These are phyloP conservation scores for Vigna reflexopilosa DNA, from an alignment of 306 rosid species.

Conservation along the genomic window DNA sequence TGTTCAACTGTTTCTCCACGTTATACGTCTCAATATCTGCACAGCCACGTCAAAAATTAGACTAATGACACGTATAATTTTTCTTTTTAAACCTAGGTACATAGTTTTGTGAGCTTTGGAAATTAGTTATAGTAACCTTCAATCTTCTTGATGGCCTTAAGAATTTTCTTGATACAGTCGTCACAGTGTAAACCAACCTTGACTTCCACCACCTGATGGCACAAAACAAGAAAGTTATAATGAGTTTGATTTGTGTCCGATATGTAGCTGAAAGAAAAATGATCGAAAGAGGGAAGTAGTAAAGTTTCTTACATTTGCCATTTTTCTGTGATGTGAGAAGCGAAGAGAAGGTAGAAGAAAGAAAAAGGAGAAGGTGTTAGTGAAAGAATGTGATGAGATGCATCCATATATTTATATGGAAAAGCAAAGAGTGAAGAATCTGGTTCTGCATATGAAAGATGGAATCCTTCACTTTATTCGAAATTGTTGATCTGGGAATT, in stretches of 20 bases:
- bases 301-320: conserved; percentile 60
- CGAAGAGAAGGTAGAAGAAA: neutral
- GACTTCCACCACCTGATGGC: conserved; percentile 76
- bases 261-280: conserved; percentile 1
- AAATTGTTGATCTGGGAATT: conserved; percentile 36
- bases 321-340: conserved; percentile 37
- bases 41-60: too few relatives aligned
- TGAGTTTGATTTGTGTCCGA: neutral
- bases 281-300: neutral
- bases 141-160: conserved; percentile 84
- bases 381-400: neutral
- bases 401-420: conserved; percentile 31
- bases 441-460: conserved; percentile 56
- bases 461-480: conserved; percentile 51
- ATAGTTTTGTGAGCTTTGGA: too few relatives aligned
- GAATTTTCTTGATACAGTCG: conserved; percentile 88
- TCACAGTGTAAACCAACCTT: conserved; percentile 87
- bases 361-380: neutral
- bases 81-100: too few relatives aligned
- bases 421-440: conserved; percentile 34
- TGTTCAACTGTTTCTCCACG: conserved; percentile 69
- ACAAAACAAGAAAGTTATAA: conserved; percentile 17
- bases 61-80: too few relatives aligned
- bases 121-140: conserved; percentile 50
- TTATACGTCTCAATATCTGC: conserved; percentile 86